Base-by-base conservation (phyloP, 2,329 filamentous ascomycete species). In the Fusarium nodosum region DNA sequence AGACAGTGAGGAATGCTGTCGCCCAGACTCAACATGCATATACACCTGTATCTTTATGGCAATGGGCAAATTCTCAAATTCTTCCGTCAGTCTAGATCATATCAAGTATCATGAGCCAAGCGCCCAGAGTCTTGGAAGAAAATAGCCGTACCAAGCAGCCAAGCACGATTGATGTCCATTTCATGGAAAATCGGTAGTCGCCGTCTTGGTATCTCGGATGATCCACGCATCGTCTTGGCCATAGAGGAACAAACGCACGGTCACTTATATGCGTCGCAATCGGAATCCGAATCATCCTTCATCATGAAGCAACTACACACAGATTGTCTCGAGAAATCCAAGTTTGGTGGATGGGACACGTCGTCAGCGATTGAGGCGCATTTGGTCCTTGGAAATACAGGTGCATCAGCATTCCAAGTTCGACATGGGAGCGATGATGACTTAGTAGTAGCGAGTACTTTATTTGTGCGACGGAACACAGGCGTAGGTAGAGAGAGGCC, bases 351-450 rank as follows among this genome's bases (percentile, higher is more conserved):
- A 51, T 24, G 24, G 46, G 24, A 53, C 31, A 44, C 62, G 61
- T 64, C 50, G 65, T 69, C 52, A 69, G 61, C 53, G 22, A 47
- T 16, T 30, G 61, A 69, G 56, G 66, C 61, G 62, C 57, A 45
- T 66, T 26, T 45, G 44, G 30, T 33, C n/a, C n/a, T 34, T 34
- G 31, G 26, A 50, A 20, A 26, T 39, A 47, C 53, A 41, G 18
- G 28, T 30, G 24, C 24, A 30, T 24, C 24, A 52, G 45, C 26
- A 55, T 52, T 26, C 31, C 18, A 20, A 52, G 34, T 33, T 52
- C 39, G 30, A 63, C 41, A 50, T 45, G 60, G 34, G 50, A 66
- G 30, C 61, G 38, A 45, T 26, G 38, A 56, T 34, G 44, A 7
- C 12, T 46, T 16, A 18, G 42, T 26, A 34, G 55, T 30, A 30